These are phyloP conservation scores for Arthroderma sp. DNA, from an alignment of 2,329 filamentous ascomycete genomes.

Conservation along the genomic window DNA sequence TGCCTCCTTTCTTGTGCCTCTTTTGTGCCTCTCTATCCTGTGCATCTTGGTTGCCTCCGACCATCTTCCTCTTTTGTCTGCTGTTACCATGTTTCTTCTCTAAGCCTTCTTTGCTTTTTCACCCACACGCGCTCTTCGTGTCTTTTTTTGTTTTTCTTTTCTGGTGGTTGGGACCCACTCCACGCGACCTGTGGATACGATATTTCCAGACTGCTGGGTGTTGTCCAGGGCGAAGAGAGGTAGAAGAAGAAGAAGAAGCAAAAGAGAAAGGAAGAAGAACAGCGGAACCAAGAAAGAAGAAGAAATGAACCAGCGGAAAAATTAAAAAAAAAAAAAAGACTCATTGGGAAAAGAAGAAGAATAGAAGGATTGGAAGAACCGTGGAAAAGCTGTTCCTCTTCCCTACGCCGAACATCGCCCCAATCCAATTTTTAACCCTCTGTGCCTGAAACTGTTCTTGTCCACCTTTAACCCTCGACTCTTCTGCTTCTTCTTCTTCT, in stretches of 20 bases:
- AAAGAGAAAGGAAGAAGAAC: background rate
- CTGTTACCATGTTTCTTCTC: background rate
- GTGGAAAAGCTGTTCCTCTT: background rate
- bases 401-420: constrained; percentile 2
- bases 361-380: background rate
- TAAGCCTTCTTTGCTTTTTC: background rate
- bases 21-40: no score
- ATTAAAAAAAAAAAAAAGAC: background rate
- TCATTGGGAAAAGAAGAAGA: background rate
- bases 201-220: constrained; percentile 6
- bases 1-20: no score
- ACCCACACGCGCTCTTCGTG: background rate
- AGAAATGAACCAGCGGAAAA: background rate
- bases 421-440: constrained; percentile 3
- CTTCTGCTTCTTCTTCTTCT: constrained; percentile 11
- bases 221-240: no score
- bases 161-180: constrained; percentile 5
- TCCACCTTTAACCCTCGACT: constrained; percentile 4
- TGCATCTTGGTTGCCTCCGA: background rate
- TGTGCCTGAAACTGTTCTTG: constrained; percentile 4
- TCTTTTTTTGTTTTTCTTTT: background rate
- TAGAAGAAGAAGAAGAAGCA: background rate
- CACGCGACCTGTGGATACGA: constrained; percentile 7
- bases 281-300: background rate
- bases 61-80: background rate